Base-by-base conservation (phyloP, 1,284 basidiomycete species). In the Kwoniella shivajii region DNA sequence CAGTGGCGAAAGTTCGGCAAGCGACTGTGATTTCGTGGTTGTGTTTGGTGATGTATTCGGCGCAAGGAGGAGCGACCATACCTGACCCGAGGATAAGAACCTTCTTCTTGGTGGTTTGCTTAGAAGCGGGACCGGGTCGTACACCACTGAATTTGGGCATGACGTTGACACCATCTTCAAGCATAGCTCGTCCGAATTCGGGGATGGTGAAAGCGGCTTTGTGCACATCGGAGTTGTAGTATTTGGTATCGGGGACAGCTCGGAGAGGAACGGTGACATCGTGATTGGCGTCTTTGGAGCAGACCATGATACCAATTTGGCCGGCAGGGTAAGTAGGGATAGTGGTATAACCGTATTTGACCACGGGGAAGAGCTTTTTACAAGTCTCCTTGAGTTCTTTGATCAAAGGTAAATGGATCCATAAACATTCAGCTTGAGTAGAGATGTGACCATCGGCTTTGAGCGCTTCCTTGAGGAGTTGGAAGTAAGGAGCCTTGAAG, bases 321-420 rank as follows among this genome's bases (percentile, higher is more conserved):
- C 96, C 95, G 31, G 90, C 89, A 22, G 96, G 96, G 80, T 99
- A 95, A 18, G 95, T 97, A 2, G 96, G 96, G 71, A 99, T 96
- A 48, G 93, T 96, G 63, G 93, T 96, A 80, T 85, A 97, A 14
- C 92, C 95, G 77, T 97, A 99, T 74, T 94, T 89, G 46, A 87
- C 84, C 30, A 87, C 85, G 49, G 88, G 83, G 83, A 97, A 99
- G 63, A 98, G 81, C 57, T 82, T 81, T 64, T 84, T 83, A 49
- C 89, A 90, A 73, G 86, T 89, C 64, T 82, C 79, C 64, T 85
- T 84, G 56, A 98, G 84, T 63, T 88, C 83, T 62, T 84, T 81
- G 80, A 99, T 98, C 68, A 99, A 85, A 22, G 85, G 84, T 33
- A 98, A 84, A 80, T 99, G 96, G 43, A 98, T 80, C 95, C 96